Conservation (phyloP, 192 early-diverging fungal species). For the Coemansia sp. region DNA sequence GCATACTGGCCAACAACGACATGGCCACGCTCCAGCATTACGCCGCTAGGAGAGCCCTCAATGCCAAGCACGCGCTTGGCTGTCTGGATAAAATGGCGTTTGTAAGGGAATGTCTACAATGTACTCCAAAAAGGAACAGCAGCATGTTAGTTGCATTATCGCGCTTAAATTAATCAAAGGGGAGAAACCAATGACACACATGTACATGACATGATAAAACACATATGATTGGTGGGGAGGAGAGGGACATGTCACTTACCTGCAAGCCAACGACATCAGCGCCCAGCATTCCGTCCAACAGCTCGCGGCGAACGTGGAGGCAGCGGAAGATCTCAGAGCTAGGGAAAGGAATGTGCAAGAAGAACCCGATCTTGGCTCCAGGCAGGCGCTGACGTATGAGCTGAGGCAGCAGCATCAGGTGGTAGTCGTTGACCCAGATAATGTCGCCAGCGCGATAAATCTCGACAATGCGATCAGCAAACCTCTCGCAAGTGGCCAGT, state of each 20-base stretch:
- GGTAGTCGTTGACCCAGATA: conserved; percentile 99
- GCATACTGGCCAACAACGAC: conserved; percentile 93
- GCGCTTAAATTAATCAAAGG: conserved; percentile 31
- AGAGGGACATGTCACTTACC: conserved; percentile 23
- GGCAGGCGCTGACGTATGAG: conserved; percentile 87
- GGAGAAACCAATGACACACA: neutral
- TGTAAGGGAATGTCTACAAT: conserved; percentile 88
- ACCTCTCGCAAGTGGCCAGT: conserved; percentile 78
- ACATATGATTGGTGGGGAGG: neutral
- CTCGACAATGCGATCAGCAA: conserved; percentile 80
- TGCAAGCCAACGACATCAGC: conserved; percentile 88
- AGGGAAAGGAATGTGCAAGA: conserved; percentile 96
- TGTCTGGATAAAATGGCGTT: conserved; percentile 86
- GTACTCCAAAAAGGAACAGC: neutral
- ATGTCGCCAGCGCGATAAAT: conserved; percentile 84
- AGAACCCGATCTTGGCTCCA: conserved; percentile 90
- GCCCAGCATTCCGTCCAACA: conserved; percentile 90
- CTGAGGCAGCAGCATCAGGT: conserved; percentile 89
- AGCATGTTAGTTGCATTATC: conserved; percentile 21
- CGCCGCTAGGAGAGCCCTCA: conserved; percentile 84
- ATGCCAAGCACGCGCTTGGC: conserved; percentile 88
- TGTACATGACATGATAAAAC: neutral
- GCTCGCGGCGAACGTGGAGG: conserved; percentile 81
- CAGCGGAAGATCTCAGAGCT: conserved; percentile 94
- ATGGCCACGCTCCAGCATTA: conserved; percentile 76